These are phyloP conservation scores for Dothidotthia symphoricarpi DNA, from an alignment of 2,329 filamentous ascomycete species.

Conservation along the genomic window DNA sequence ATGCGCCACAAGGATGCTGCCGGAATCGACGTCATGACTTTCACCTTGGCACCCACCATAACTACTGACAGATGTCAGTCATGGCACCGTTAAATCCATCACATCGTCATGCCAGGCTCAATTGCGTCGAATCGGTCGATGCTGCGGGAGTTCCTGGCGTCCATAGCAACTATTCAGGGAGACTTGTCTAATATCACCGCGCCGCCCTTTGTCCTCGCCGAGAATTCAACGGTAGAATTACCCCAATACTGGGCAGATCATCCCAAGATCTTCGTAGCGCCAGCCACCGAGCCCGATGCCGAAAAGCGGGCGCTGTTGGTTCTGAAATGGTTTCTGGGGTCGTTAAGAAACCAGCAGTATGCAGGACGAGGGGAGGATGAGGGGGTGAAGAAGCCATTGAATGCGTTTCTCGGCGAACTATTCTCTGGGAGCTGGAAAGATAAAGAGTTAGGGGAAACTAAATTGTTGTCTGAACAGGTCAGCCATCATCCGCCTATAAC, in stretches of 20 bases:
- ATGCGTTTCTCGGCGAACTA: slow-evolving; percentile 52
- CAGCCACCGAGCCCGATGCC: slow-evolving; percentile 43
- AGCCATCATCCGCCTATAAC: slow-evolving; percentile 50
- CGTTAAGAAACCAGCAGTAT: slow-evolving; percentile 50
- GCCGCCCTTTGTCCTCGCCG: slow-evolving; percentile 47
- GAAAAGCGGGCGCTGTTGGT: slow-evolving; percentile 47
- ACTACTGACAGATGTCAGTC: neutral
- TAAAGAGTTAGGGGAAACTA: slow-evolving; percentile 41
- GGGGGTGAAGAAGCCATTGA: slow-evolving; percentile 53
- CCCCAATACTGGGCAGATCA: slow-evolving; percentile 50
- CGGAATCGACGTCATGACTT: neutral
- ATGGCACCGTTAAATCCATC: neutral
- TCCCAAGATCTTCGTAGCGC: slow-evolving; percentile 48
- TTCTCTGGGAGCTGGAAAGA: slow-evolving; percentile 43
- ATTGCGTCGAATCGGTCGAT: slow-evolving; percentile 32
- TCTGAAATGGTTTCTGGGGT: slow-evolving; percentile 51
- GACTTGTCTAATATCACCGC: slow-evolving; percentile 50
- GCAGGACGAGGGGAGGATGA: slow-evolving; percentile 44
- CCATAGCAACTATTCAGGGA: slow-evolving; percentile 48
- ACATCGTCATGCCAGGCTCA: slow-evolving; percentile 16
- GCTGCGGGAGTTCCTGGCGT: slow-evolving; percentile 37
- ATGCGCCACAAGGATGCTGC: neutral
- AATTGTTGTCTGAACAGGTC: slow-evolving; percentile 47
- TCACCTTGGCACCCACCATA: neutral
- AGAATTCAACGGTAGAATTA: slow-evolving; percentile 48